Percentiles rank a stretch among this genome's conserved stretches.
Conservation (phyloP, 768 basidiomycete genomes). For the Tricholoma saponaceum region DNA sequence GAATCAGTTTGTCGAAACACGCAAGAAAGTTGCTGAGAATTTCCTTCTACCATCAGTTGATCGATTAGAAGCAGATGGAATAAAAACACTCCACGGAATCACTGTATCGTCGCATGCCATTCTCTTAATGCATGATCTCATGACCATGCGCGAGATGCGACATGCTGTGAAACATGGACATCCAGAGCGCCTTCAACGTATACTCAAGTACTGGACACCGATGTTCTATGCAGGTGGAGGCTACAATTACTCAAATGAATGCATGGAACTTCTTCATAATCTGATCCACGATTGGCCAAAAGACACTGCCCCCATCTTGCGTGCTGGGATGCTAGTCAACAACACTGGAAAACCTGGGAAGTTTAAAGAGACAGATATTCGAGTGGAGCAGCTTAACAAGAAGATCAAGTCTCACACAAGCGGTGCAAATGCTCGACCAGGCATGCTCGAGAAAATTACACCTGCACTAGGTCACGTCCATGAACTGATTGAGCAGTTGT, state of each 20-base stretch:
- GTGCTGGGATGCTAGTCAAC: constrained; percentile 20
- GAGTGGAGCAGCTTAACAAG: constrained; percentile 20
- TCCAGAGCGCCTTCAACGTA: no score
- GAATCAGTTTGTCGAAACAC: no score
- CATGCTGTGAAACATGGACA: no score
- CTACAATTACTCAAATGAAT: constrained; percentile 21
- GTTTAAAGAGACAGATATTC: constrained; percentile 21
- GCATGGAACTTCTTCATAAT: constrained; percentile 22
- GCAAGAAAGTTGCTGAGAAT: no score
- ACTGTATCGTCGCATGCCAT: no score
- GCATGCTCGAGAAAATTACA: not conserved
- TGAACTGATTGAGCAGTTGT: not conserved
- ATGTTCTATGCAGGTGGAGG: constrained; percentile 5
- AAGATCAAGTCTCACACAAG: constrained; percentile 12
- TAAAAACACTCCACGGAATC: no score
- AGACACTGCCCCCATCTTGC: constrained; percentile 12
- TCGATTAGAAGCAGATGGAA: no score
- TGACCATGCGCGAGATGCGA: no score
- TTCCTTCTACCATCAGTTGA: no score
- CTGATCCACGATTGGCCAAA: constrained; percentile 17
- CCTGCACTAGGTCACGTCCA: not conserved
- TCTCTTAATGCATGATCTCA: no score
- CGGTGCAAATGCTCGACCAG: not conserved
- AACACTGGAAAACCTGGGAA: constrained; percentile 7
- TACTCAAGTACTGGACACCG: no score